Evolutionary conservation across 345 rosid genomes (phyloP), one percentile per base, ranked within the genome.

Genomic region (Cardamine occulta): DNA sequence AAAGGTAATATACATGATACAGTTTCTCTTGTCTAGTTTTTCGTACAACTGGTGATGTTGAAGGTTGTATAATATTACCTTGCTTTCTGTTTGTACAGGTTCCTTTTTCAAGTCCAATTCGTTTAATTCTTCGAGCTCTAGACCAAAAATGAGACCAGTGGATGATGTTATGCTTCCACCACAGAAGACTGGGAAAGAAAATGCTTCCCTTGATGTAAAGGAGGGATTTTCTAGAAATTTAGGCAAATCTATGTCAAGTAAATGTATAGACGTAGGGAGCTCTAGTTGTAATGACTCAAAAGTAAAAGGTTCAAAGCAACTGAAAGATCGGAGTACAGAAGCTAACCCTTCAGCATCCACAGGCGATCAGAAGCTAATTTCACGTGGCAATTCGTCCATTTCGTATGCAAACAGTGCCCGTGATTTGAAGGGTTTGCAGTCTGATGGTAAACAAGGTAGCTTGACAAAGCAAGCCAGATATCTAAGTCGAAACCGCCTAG

Each of bases 31-130:
- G 74, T 51, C 32, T 70, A 55, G 53, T 28, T 47, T 65, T 29
- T 44, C 4, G 53, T 63, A 62, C 59, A 23, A 63, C 49, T 65
- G 40, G 37, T 72, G 47, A 34, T 60, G 24, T 60, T 66, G 28
- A 70, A 64, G 66, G 35, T 49, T n/a, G 18, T 53, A 53, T 66
- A 51, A 24, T 23, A 51, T 66, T 54, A 31, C 76, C 31, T 39
- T 76, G 15, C 42, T 77, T 61, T 57, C 54, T 75, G 56, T 67
- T 63, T 81, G 24, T 82, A 55, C 85, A 96, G 99, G 91, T 74
- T 66, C 86, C 72, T 77, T 89, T 17, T 70, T 82, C 45, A 96
- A 88, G 87, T 89, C 97, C 76, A 85, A 82, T 67, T 96, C 98
- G 21, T 91, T 87, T 81, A 89, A 62, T 77, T 75, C 76, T 70